Base-by-base conservation (phyloP, 2,329 filamentous ascomycete genomes). In the Aspergillus sp. region DNA sequence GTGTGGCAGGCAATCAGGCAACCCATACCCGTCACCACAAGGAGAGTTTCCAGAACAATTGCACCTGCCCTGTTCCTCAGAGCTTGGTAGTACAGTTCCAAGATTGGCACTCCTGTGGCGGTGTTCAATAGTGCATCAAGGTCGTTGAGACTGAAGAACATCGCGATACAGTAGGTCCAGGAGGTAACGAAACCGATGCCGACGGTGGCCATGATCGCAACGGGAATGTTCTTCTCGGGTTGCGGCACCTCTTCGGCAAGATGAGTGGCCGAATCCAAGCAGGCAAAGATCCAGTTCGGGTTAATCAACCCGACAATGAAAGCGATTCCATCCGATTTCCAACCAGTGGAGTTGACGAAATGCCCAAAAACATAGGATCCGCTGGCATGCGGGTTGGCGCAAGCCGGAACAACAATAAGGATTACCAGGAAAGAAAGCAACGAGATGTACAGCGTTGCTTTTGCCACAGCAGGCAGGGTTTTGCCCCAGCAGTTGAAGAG, bases 241-340 rank as follows among this genome's bases (percentile, higher is more conserved):
- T 71, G 68, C 15, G 79, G 78, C 19, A 83, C 78, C 66, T 84
- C 82, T 62, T 84, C 82, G 0, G 82, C 80, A 52, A 84, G 72
- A 66, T 83, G 80, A 2, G 80, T 82, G 5, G 81, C 81, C 39
- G 76, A 78, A 66, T 84, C 81, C 8, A 84, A 75, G 61, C 80
- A 82, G 10, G 80, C 79, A 61, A 83, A 83, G 48, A 77, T 75
- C 78, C 80, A 83, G 64, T 83, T 83, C 27, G 78, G 77, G 65
- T 82, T 82, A 61, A 83, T 80, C n/a, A 83, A 70, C 17, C 82
- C 82, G 57, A 82, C 79, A 57, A 84, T 81, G 71, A 83, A 83
- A 13, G 81, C 80, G 52, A 84, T 82, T 19, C 80, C 81, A 61
- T 76, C 74, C 32, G 76, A 71, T 23, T 68, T 59, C 81, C 80